phyloP scores from a whole-genome alignment of 257 asterid genomes.

The Salvia miltiorrhiza region DNA sequence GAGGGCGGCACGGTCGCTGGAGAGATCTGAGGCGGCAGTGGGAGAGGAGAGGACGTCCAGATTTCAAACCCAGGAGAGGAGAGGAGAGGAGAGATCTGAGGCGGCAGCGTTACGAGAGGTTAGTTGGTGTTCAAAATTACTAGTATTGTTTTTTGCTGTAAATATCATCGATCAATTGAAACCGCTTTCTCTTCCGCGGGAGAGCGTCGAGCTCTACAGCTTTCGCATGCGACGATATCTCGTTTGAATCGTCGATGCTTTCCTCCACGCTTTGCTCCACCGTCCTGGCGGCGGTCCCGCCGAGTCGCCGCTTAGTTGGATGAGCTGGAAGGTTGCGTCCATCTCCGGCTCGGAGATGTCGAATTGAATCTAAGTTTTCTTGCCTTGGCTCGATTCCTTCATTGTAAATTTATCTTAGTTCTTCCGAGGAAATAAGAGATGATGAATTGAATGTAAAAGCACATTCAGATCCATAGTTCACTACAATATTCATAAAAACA shows the following conservation, averaged over 20 bases:
- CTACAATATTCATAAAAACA: too few species aligned
- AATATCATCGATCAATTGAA: constrained; percentile 46
- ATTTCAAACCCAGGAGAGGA: too few species aligned
- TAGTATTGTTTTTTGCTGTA: too few species aligned
- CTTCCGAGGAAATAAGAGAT: not conserved
- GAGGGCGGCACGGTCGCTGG: too few species aligned
- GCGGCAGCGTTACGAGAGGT: too few species aligned
- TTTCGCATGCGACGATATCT: constrained; percentile 51
- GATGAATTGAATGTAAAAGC: not conserved
- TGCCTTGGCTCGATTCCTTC: constrained; percentile 34
- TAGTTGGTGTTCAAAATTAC: too few species aligned
- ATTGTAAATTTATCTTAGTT: constrained; percentile 1
- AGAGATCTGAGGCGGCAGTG: too few species aligned
- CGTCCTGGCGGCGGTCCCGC: constrained; percentile 25
- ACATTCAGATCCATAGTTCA: too few species aligned
- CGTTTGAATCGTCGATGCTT: constrained; percentile 46
- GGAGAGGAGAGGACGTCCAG: too few species aligned
- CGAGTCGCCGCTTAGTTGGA: constrained; percentile 77
- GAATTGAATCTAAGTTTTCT: constrained; percentile 28
- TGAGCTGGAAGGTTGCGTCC: constrained; percentile 64
- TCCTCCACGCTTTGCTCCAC: constrained; percentile 33
- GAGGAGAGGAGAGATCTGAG: too few species aligned
- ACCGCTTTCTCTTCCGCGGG: constrained; percentile 33
- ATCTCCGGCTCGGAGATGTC: constrained; percentile 50
- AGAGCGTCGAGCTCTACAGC: constrained; percentile 15